These are phyloP conservation scores for Tolypocladium ophioglossoides DNA, from an alignment of 2,329 filamentous ascomycete genomes.

Conservation along the genomic window DNA sequence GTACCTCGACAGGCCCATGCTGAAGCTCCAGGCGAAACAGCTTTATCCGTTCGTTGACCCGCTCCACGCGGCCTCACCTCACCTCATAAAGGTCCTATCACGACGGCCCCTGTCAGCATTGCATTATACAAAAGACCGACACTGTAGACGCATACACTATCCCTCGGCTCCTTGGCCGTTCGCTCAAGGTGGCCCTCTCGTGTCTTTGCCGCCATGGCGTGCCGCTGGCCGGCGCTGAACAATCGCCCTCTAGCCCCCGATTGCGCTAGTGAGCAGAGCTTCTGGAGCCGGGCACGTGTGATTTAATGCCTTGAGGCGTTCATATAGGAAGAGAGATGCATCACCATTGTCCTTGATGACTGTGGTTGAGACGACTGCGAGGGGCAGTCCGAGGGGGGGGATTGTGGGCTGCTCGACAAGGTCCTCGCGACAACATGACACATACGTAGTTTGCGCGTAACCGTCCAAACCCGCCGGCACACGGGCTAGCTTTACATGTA, in stretches of 20 bases:
- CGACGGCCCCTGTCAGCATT: background rate
- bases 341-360: background rate
- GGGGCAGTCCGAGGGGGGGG: background rate
- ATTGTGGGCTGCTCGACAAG: background rate
- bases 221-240: background rate
- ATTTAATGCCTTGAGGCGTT: background rate
- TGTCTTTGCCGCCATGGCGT: background rate
- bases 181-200: constrained; percentile 49
- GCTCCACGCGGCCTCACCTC: constrained; percentile 46
- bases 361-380: background rate
- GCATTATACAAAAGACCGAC: background rate
- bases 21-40: constrained; percentile 55
- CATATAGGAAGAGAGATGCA: background rate
- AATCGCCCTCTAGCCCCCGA: background rate
- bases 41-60: constrained; percentile 57
- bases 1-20: constrained; percentile 36
- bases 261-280: too few species aligned
- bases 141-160: constrained; percentile 26
- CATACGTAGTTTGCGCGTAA: background rate
- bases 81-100: constrained; percentile 47
- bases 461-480: background rate
- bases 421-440: background rate
- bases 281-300: background rate
- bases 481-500: background rate
- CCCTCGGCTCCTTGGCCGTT: constrained; percentile 64